phyloP scores from a whole-genome alignment of 2,329 filamentous ascomycete genomes.

The Colletotrichum karsti region DNA sequence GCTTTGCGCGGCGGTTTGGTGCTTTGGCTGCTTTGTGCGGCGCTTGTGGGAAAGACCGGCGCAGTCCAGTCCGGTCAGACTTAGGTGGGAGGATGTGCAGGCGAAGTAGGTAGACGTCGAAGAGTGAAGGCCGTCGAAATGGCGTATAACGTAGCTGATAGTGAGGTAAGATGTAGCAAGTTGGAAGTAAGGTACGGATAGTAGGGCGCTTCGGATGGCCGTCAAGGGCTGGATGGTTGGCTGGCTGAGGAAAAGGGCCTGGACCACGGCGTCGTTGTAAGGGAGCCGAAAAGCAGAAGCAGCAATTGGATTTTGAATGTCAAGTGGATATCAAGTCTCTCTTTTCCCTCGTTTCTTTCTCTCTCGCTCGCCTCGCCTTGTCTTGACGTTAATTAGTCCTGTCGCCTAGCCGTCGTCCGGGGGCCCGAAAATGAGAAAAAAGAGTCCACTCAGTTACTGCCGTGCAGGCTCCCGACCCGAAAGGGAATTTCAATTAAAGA shows the following conservation, averaged over 20 bases:
- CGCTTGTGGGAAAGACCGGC: background rate
- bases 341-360: background rate
- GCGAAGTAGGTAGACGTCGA: background rate
- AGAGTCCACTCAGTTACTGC: constrained; percentile 2
- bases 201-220: background rate
- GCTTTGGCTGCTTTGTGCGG: background rate
- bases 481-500: constrained; percentile 32
- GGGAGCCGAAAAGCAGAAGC: background rate
- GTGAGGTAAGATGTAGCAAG: too few relatives aligned
- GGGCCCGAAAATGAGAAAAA: constrained; percentile 7
- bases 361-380: too few relatives aligned
- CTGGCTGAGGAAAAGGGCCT: background rate
- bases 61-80: too few relatives aligned
- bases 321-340: background rate
- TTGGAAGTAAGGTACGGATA: background rate
- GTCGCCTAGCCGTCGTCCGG: constrained; percentile 17
- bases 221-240: background rate
- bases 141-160: background rate
- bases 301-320: background rate
- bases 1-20: background rate
- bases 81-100: background rate
- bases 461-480: constrained; percentile 23
- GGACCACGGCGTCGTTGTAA: background rate
- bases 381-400: background rate
- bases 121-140: background rate